phyloP scores from a whole-genome alignment of 345 rosid genomes.

The Nasturtium officinale region DNA sequence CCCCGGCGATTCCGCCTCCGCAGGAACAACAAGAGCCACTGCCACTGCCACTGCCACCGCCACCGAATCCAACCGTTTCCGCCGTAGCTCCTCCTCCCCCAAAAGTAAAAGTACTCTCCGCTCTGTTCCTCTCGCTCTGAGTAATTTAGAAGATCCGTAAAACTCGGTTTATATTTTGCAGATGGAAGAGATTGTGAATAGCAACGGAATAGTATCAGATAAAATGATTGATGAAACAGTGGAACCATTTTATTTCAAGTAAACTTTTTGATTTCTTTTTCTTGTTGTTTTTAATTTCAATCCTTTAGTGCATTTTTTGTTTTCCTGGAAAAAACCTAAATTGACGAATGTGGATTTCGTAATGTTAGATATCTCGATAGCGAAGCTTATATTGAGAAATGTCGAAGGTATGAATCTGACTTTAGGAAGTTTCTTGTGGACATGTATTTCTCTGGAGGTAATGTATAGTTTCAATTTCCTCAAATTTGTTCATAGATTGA shows the following conservation, averaged over 20 bases:
- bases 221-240: not conserved
- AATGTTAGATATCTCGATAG: conserved; percentile 50
- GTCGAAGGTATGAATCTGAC: conserved; percentile 60
- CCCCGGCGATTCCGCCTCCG: conserved; percentile 36
- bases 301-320: not conserved
- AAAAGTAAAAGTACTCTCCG: conserved; percentile 18
- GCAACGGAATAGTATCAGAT: conserved; percentile 10
- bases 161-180: conserved; percentile 15
- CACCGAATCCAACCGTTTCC: not conserved
- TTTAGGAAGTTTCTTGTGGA: conserved; percentile 55
- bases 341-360: not conserved
- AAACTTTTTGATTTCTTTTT: not conserved
- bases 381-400: conserved; percentile 56
- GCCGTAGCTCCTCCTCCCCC: conserved; percentile 10
- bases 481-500: not conserved
- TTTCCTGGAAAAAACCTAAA: not conserved
- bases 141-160: not conserved
- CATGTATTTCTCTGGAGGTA: conserved; percentile 83
- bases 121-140: not conserved
- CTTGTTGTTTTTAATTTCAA: not conserved
- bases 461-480: not conserved
- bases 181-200: conserved; percentile 5
- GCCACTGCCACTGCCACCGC: not conserved
- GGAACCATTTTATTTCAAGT: conserved; percentile 24
- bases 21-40: not conserved